Evolutionary conservation across 176 grass and related monocot species (phyloP), one percentile per base, ranked within the genome.

Genomic region (Triticum monococcum): DNA sequence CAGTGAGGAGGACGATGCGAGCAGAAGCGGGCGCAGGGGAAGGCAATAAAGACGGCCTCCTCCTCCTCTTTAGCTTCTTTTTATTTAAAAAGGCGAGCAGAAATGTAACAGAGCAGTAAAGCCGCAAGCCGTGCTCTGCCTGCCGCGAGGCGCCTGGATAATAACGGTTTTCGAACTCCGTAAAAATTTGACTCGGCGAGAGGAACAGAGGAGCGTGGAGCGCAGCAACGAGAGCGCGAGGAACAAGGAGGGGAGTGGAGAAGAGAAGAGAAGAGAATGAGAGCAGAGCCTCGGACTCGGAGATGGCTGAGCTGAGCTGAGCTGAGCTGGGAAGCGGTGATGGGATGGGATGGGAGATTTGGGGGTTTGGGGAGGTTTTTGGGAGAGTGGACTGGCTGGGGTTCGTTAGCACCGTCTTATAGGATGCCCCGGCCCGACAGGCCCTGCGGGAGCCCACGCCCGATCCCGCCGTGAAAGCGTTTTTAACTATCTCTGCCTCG

Each of bases 111-210:
- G 65, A 6, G 81, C 38, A 71, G 73, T 85, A 87, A 83, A 87
- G 85, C 89, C 72, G 46, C 35, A 20, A 36, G 14, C 31, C 68
- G 83, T 81, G 63, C 67, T 35, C 89, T 65, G 38, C 88, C 16
- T 54, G 85, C 89, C 72, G 48, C 77, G 64, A 65, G 31, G 28
- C 79, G 32, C 61, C 59, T 76, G 68, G 85, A 62, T 28, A 8
- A 20, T 90, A 91, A 88, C 90, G 90, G 90, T 91, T 91, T 91
- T 91, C 86, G 90, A 91, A 63, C 64, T 82, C 25, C 7, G 82
- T 67, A 68, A 83, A 17, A 78, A 5, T 14, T 50, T 23, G 16
- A 17, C 11, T 65, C 10, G 56, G 67, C 3, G 36, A 81, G 36
- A 31, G 16, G 3, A 24, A 8, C 28, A 45, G 28, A 83, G 25